phyloP scores from a whole-genome alignment of 345 rosid genomes.

The Isatis tinctoria region DNA sequence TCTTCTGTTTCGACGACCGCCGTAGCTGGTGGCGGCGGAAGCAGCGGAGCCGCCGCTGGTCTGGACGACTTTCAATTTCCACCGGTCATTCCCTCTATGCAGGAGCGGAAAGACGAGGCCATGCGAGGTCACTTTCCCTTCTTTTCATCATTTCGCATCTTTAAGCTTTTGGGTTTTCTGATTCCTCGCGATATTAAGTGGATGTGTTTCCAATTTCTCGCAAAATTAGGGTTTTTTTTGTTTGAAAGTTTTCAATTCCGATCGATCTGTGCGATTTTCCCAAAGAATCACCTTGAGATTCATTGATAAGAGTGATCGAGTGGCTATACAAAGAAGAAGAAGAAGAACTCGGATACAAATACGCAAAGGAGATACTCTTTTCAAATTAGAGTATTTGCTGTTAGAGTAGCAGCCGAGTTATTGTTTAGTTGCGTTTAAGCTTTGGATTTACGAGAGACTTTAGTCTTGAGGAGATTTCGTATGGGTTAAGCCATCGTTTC shows the following conservation, averaged over 20 bases:
- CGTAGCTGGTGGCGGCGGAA: constrained; percentile 57
- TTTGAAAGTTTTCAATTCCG: background rate
- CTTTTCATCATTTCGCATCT: background rate
- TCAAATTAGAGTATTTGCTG: no score
- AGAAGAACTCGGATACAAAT: no score
- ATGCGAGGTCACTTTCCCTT: constrained; percentile 19
- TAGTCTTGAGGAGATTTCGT: no score
- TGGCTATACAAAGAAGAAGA: no score
- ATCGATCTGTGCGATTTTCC: background rate
- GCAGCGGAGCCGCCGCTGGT: constrained; percentile 39
- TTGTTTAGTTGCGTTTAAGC: no score
- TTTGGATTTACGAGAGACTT: no score
- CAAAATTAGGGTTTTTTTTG: background rate
- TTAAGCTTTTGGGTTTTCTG: background rate
- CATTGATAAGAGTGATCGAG: no score
- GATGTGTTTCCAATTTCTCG: background rate
- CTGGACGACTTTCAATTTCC: constrained; percentile 67
- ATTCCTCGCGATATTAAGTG: background rate
- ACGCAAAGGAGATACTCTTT: no score
- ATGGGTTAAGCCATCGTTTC: no score
- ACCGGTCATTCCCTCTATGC: constrained; percentile 57
- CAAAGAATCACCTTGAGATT: background rate
- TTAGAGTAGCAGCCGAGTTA: no score
- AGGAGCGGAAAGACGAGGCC: constrained; percentile 39
- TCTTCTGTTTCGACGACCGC: constrained; percentile 75